phyloP scores from a whole-genome alignment of 176 grass and related monocot genomes.

The Saccharum spontaneum region DNA sequence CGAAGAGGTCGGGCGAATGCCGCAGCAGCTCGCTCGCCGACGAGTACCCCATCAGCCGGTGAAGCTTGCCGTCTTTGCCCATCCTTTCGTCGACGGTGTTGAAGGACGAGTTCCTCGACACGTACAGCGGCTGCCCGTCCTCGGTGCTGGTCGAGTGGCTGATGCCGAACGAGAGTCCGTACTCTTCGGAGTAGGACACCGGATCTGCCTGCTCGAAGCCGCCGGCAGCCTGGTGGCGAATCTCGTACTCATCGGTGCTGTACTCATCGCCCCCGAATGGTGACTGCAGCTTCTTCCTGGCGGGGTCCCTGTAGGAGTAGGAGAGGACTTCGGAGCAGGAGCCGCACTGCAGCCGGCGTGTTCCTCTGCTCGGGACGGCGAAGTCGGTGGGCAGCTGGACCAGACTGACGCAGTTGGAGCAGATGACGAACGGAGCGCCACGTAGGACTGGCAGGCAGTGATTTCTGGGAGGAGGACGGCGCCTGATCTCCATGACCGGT shows the following conservation, averaged over 20 bases:
- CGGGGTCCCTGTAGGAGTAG: slow-evolving; percentile 65
- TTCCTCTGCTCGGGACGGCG: slow-evolving; percentile 45
- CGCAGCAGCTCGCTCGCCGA: slow-evolving; percentile 52
- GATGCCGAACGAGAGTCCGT: slow-evolving; percentile 40
- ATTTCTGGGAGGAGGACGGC: slow-evolving; percentile 38
- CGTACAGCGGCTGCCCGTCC: slow-evolving; percentile 48
- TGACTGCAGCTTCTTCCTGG: slow-evolving; percentile 37
- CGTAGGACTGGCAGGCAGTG: slow-evolving; percentile 66
- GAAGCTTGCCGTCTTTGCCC: slow-evolving; percentile 50
- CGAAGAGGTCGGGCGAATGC: slow-evolving; percentile 35
- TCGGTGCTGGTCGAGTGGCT: slow-evolving; percentile 55
- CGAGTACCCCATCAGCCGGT: slow-evolving; percentile 82
- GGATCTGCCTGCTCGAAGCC: slow-evolving; percentile 30
- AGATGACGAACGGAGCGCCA: slow-evolving; percentile 88
- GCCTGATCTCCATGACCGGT: slow-evolving; percentile 28
- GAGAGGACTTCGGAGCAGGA: slow-evolving; percentile 62
- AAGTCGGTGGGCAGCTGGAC: slow-evolving; percentile 75
- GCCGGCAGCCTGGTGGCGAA: neutral
- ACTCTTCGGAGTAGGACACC: slow-evolving; percentile 66
- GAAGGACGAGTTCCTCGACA: slow-evolving; percentile 76
- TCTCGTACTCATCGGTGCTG: slow-evolving; percentile 44
- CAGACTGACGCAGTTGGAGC: slow-evolving; percentile 59
- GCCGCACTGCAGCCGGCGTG: slow-evolving; percentile 65
- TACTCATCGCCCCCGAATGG: slow-evolving; percentile 32
- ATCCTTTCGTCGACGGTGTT: slow-evolving; percentile 21